phyloP scores from a whole-genome alignment of 2,329 filamentous ascomycete genomes.

The Penicillium griseofulvum region DNA sequence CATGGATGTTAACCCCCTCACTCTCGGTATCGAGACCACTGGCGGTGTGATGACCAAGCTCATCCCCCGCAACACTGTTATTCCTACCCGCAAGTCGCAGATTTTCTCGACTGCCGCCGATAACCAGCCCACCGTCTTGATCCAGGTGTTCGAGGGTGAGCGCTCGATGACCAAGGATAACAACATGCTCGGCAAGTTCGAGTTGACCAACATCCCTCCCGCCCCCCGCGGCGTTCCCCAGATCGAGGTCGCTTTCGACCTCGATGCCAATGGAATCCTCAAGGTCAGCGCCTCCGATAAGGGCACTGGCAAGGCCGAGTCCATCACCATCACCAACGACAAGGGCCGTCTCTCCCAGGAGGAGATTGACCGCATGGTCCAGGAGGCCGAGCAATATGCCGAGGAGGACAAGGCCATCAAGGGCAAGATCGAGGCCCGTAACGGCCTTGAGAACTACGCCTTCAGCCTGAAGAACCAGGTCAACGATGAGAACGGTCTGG shows the following conservation, averaged over 20 bases:
- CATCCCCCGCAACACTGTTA: constrained; percentile 90
- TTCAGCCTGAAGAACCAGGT: constrained; percentile 99
- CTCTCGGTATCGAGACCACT: constrained; percentile 95
- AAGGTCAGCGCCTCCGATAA: constrained; percentile 96
- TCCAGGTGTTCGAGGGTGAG: constrained; percentile 95
- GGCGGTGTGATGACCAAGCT: constrained; percentile 97
- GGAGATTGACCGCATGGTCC: constrained; percentile 99
- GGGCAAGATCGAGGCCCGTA: constrained; percentile 94
- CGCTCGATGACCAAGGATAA: constrained; percentile 93
- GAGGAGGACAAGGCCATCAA: constrained; percentile 99
- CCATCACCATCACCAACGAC: constrained; percentile 99
- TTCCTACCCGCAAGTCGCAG: constrained; percentile 94
- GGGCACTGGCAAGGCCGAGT: constrained; percentile 95
- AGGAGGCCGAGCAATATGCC: constrained; percentile 96
- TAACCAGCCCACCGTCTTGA: constrained; percentile 92
- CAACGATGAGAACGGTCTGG: constrained; percentile 93
- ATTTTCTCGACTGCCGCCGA: constrained; percentile 97
- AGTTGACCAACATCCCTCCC: constrained; percentile 91
- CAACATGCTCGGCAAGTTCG: constrained; percentile 97
- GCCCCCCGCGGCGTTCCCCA: constrained; percentile 95
- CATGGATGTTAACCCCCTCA: constrained; percentile 96
- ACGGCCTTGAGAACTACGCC: constrained; percentile 97
- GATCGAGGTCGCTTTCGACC: constrained; percentile 96
- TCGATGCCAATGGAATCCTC: constrained; percentile 97
- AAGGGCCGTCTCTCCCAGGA: constrained; percentile 95